Evolutionary conservation across 2,329 filamentous ascomycete species (phyloP).

Genomic region (Colletotrichum sp.): DNA sequence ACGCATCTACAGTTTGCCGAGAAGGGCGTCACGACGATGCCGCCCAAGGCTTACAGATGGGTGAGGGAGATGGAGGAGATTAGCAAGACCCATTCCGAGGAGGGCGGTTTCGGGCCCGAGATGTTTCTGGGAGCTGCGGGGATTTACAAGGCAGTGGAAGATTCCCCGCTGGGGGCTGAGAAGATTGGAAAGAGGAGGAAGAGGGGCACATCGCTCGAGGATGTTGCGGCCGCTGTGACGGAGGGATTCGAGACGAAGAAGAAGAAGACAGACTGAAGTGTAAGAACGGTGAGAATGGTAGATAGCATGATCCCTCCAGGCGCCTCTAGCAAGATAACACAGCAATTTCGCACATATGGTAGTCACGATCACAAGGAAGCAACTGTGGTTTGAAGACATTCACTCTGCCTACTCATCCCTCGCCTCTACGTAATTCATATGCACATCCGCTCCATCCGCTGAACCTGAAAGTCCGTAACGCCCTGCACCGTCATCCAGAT

Average conservation of each 20-base stretch:
- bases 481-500: not conserved
- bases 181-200: constrained; percentile 61
- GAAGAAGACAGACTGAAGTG: constrained; percentile 35
- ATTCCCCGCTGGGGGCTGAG: constrained; percentile 65
- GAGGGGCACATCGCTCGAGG: constrained; percentile 61
- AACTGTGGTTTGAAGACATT: not conserved
- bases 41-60: constrained; percentile 80
- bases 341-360: not conserved
- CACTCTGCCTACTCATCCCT: not conserved
- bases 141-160: constrained; percentile 66
- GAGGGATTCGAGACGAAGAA: constrained; percentile 54
- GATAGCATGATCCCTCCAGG: not conserved
- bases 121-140: constrained; percentile 66
- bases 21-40: constrained; percentile 62
- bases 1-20: constrained; percentile 50
- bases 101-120: constrained; percentile 64
- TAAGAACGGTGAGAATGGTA: not conserved
- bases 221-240: constrained; percentile 55
- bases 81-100: constrained; percentile 65
- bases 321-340: not conserved
- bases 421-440: not conserved
- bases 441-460: not conserved
- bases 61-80: constrained; percentile 81
- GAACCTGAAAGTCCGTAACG: not conserved
- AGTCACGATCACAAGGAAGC: not conserved